Base-by-base conservation (phyloP, 2,329 filamentous ascomycete species). In the Neofusicoccum ribis region DNA sequence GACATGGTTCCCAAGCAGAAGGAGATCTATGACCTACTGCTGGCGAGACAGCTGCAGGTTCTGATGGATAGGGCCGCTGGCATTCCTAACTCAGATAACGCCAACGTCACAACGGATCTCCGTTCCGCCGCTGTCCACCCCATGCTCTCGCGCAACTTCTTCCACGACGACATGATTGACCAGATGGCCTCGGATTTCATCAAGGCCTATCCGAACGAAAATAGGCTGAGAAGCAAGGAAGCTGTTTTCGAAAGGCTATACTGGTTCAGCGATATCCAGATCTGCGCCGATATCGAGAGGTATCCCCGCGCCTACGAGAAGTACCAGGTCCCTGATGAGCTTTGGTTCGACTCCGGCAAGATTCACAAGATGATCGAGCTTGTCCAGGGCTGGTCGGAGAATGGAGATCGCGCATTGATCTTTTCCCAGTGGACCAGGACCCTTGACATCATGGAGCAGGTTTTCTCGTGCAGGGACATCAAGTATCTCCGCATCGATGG, bases 351-450 rank as follows among this genome's bases (percentile, higher is more conserved):
- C 67, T 88, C 90, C 54, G 95, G 94, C 65, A 99, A 99, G 76
- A 89, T 98, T n/a, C 81, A 88, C 68, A 90, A 91, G 69, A 85
- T 98, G 31, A 83, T 92, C 31, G 85, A 91, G 70, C 84, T 99
- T 12, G 83, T 99, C 1, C 81, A 83, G 11, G 79, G 84, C 14
- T 97, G 92, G 78, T 89, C 89, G 69, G 80, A 85, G 66, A 93
- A 92, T 61, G 94, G 93, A 3, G 93, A 97, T 75, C 89, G 94
- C 3, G 89, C 91, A 0, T 84, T 99, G 2, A 88, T 99, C 27
- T 99, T 99, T 80, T 96, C 91, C 51, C 93, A 97, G 71, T 99
- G 98, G 77, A 92, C 92, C 6, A 89, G 92, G 69, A 89, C 97
- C 63, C 90, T 98, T 78, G 91, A 97, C 76, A 93, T 99, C 64